A percentile compares a stretch with the other conserved stretches of the same genome.
phyloP scores from a whole-genome alignment of 805 yeast species.

The Metschnikowia baotianmanensis region DNA sequence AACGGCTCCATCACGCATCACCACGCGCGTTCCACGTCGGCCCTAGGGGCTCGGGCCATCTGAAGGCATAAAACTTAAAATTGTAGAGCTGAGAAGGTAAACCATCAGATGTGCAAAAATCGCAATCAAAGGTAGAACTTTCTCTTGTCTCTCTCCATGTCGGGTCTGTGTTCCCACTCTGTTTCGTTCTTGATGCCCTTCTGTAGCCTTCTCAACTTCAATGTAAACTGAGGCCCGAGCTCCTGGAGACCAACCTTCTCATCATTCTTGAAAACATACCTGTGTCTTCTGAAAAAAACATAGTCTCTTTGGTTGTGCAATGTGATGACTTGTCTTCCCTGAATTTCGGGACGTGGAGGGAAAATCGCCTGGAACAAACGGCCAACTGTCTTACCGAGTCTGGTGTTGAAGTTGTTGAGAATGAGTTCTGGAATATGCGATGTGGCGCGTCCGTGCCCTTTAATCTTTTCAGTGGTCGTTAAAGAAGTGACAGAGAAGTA shows the following conservation, averaged over 20 bases:
- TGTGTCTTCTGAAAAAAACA: conserved; percentile 91
- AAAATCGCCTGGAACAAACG: conserved; percentile 86
- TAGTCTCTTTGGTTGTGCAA: conserved; percentile 95
- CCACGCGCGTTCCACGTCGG: too few species aligned
- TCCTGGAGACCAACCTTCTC: conserved; percentile 95
- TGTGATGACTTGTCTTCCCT: conserved; percentile 94
- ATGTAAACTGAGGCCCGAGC: conserved; percentile 93
- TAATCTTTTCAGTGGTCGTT: conserved; percentile 68
- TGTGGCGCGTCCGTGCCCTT: conserved; percentile 90
- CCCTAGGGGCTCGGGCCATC: too few species aligned
- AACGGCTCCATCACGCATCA: too few species aligned
- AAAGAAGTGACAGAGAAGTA: conserved; percentile 83
- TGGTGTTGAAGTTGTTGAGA: conserved; percentile 86
- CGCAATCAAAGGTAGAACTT: conserved; percentile 69
- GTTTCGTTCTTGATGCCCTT: conserved; percentile 88
- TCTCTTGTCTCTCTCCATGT: conserved; percentile 94
- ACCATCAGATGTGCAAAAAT: too few species aligned
- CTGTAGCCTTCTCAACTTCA: conserved; percentile 83
- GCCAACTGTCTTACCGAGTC: conserved; percentile 92
- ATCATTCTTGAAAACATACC: conserved; percentile 85
- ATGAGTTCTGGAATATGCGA: conserved; percentile 89
- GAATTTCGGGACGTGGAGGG: conserved; percentile 90
- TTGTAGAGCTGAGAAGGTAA: too few species aligned
- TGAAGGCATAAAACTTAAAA: too few species aligned
- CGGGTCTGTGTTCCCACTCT: conserved; percentile 95